Percentiles rank a stretch among this genome's conserved stretches.
These are phyloP conservation scores for Xerocomus brunneocitrinus DNA, from an alignment of 768 basidiomycete genomes.

Conservation along the genomic window DNA sequence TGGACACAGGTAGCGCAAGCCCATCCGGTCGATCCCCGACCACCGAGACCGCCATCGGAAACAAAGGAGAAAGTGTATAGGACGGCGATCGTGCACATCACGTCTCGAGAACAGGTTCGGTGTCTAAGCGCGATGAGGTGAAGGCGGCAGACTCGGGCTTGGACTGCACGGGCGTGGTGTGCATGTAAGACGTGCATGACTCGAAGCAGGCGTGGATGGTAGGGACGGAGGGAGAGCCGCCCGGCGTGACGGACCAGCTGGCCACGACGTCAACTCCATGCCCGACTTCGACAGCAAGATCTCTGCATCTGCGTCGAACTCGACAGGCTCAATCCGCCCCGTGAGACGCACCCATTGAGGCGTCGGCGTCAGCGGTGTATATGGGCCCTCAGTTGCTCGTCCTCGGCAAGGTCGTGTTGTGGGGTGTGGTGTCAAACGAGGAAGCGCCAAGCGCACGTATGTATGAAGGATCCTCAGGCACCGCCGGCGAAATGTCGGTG, in stretches of 20 bases:
- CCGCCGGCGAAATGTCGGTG: constrained; percentile 28
- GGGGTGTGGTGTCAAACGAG: neutral
- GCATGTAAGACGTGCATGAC: neutral
- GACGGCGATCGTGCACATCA: no score
- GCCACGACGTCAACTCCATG: neutral
- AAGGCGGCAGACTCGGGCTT: neutral
- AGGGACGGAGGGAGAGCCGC: neutral
- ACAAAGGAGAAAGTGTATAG: no score
- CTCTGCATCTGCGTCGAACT: constrained; percentile 50
- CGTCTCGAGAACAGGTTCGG: no score
- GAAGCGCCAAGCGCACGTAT: constrained; percentile 9
- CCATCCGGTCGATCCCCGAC: no score
- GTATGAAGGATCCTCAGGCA: constrained; percentile 42
- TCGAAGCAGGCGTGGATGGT: neutral
- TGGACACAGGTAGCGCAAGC: no score
- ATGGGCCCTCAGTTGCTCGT: constrained; percentile 11
- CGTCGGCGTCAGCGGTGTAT: constrained; percentile 18
- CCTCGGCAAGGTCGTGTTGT: neutral
- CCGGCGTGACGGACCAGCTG: neutral
- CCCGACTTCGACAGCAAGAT: constrained; percentile 29
- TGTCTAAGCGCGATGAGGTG: neutral
- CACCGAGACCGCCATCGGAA: no score
- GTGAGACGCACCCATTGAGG: constrained; percentile 39
- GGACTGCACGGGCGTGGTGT: neutral
- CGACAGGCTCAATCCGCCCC: constrained; percentile 53